These are phyloP conservation scores for Epicoccum sorghinum DNA, from an alignment of 2,329 filamentous ascomycete species.

Conservation along the genomic window DNA sequence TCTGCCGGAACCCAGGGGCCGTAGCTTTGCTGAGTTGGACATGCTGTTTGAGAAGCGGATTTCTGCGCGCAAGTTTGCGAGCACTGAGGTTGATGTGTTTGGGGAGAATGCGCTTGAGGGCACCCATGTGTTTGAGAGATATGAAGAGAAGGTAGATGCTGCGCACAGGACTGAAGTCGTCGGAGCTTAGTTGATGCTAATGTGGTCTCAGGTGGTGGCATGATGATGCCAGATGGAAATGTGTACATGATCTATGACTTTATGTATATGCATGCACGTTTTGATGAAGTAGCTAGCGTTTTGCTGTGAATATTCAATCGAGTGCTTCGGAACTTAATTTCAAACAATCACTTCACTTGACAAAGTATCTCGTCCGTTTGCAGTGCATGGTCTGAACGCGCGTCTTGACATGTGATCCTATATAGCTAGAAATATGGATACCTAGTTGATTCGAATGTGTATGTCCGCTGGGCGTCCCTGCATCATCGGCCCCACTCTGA, in stretches of 20 bases:
- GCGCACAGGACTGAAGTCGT: slow-evolving; percentile 29
- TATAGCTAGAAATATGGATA: no score
- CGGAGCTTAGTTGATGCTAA: slow-evolving; percentile 14
- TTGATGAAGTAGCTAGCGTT: not conserved
- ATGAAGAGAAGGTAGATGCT: slow-evolving; percentile 44
- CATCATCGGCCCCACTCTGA: slow-evolving; percentile 16
- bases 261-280: not conserved
- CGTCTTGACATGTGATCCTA: no score
- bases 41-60: slow-evolving; percentile 78
- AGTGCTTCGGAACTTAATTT: not conserved
- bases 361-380: no score
- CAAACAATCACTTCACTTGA: not conserved
- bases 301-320: not conserved
- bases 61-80: slow-evolving; percentile 74
- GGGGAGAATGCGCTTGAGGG: slow-evolving; percentile 34
- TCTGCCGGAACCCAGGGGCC: slow-evolving; percentile 78
- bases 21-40: slow-evolving; percentile 86
- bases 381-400: no score
- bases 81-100: slow-evolving; percentile 63
- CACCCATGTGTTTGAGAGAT: slow-evolving; percentile 39
- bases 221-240: not conserved
- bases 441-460: no score
- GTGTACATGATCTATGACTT: no score
- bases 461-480: slow-evolving; percentile 3
- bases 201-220: slow-evolving; percentile 15